These are phyloP conservation scores for Sarcomyxa edulis DNA, from an alignment of 768 basidiomycete species.

Conservation along the genomic window DNA sequence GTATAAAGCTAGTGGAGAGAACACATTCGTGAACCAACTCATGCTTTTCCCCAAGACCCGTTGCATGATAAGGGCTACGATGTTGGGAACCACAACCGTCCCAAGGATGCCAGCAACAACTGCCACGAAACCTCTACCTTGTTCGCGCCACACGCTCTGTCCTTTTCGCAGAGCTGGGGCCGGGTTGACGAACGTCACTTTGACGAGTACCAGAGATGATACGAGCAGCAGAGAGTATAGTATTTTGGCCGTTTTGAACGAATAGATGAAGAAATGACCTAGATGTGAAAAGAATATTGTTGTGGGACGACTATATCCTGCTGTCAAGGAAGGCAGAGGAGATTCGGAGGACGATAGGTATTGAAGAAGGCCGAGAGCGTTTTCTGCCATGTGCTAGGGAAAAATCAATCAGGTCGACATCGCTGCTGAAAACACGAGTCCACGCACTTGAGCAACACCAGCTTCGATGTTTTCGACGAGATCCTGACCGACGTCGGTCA, in stretches of 20 bases:
- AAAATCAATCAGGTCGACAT: slow-evolving; percentile 10
- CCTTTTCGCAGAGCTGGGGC: slow-evolving; percentile 22
- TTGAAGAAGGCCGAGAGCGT: slow-evolving; percentile 71
- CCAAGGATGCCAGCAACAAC: slow-evolving; percentile 49
- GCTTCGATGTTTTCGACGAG: slow-evolving; percentile 77
- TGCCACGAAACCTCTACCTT: slow-evolving; percentile 40
- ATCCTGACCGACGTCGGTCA: slow-evolving; percentile 40
- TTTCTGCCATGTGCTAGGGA: slow-evolving; percentile 84
- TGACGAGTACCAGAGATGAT: slow-evolving; percentile 40
- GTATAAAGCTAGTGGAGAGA: slow-evolving; percentile 63
- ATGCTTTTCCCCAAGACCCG: slow-evolving; percentile 58
- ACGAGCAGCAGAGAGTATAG: slow-evolving; percentile 52
- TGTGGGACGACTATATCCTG: slow-evolving; percentile 43
- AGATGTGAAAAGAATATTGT: slow-evolving; percentile 78
- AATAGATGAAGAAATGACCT: slow-evolving; percentile 67
- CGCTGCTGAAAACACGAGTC: slow-evolving; percentile 6
- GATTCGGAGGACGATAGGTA: slow-evolving; percentile 68
- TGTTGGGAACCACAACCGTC: slow-evolving; percentile 59
- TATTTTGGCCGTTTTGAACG: slow-evolving; percentile 63
- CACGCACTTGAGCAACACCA: slow-evolving; percentile 62
- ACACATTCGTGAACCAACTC: slow-evolving; percentile 83
- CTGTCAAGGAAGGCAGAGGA: slow-evolving; percentile 60
- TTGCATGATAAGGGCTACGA: slow-evolving; percentile 66
- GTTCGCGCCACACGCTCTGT: slow-evolving; percentile 32
- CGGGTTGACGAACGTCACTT: slow-evolving; percentile 27